These are phyloP conservation scores for Phaeodactylum tricornutum DNA, from an alignment of 108 stramenopile genomes.

Conservation along the genomic window DNA sequence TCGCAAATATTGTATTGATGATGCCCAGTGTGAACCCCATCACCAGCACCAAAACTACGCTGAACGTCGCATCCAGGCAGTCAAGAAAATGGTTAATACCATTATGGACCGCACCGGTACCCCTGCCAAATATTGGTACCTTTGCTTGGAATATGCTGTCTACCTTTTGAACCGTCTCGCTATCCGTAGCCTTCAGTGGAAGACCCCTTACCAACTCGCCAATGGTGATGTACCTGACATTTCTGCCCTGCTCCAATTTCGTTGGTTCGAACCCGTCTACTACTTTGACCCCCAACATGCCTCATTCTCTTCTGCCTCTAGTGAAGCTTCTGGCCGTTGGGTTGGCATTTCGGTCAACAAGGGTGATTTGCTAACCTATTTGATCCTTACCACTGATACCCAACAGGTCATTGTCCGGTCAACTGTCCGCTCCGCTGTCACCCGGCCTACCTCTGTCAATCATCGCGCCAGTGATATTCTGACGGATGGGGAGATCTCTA, in stretches of 20 bases:
- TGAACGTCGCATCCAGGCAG: constrained; percentile 7
- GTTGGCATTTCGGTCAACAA: constrained; percentile 22
- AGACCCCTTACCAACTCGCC: no score
- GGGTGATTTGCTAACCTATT: constrained; percentile 18
- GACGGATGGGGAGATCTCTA: no score
- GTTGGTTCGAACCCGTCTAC: constrained; percentile 3
- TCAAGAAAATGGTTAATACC: constrained; percentile 7
- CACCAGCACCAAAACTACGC: constrained; percentile 16
- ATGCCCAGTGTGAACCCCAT: constrained; percentile 7
- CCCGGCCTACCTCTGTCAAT: no score
- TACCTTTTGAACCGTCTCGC: constrained; percentile 18
- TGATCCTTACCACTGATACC: constrained; percentile 5
- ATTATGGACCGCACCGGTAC: constrained; percentile 18
- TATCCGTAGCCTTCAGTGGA: no score
- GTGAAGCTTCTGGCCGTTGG: constrained; percentile 4
- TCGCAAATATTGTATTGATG: background rate
- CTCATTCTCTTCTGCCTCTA: background rate
- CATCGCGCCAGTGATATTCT: no score
- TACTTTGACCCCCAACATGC: no score
- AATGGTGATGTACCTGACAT: constrained; percentile 6
- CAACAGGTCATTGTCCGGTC: constrained; percentile 12
- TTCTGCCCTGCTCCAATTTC: background rate
- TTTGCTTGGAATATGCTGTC: constrained; percentile 12
- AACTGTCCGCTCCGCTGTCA: constrained; percentile 3
- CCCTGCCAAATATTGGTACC: constrained; percentile 10